Evolutionary conservation across 2,329 filamentous ascomycete genomes (phyloP).

Genomic region (Domatiomyces catenatus): DNA sequence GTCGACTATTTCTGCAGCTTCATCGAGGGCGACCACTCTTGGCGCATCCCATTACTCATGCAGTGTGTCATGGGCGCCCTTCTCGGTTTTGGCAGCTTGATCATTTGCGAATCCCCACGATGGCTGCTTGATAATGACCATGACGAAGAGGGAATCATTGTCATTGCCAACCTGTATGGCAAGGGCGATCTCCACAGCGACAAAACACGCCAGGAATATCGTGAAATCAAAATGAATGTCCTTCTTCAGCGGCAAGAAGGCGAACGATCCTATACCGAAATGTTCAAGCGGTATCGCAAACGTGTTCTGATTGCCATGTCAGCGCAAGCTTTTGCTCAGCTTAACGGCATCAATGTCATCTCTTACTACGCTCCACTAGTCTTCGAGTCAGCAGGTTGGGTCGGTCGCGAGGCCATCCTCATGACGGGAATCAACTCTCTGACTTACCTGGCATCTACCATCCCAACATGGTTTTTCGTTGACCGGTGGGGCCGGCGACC

Average conservation of each 20-base stretch:
- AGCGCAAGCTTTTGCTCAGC: conserved; percentile 82
- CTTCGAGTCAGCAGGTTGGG: conserved; percentile 94
- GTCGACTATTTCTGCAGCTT: conserved; percentile 94
- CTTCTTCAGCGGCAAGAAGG: conserved; percentile 86
- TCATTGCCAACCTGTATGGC: conserved; percentile 94
- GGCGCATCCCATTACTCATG: conserved; percentile 78
- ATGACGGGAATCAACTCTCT: conserved; percentile 96
- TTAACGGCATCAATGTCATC: conserved; percentile 98
- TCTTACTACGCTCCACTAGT: conserved; percentile 96
- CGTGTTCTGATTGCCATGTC: conserved; percentile 98
- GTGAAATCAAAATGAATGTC: conserved; percentile 98
- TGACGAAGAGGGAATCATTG: conserved; percentile 94
- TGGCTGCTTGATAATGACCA: conserved; percentile 97
- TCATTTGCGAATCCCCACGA: conserved; percentile 94
- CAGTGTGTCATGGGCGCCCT: conserved; percentile 89
- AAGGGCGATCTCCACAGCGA: conserved; percentile 87
- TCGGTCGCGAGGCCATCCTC: conserved; percentile 73
- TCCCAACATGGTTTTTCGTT: conserved; percentile 94
- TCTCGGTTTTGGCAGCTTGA: conserved; percentile 67
- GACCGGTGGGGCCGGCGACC: conserved; percentile 79
- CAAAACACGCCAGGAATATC: conserved; percentile 87
- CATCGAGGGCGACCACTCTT: conserved; percentile 71
- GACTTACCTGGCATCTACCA: conserved; percentile 78
- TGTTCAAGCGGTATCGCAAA: conserved; percentile 85
- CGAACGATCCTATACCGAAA: conserved; percentile 76